Evolutionary conservation across 805 yeast genomes (phyloP).

Genomic region (Isabelozyma heimii): DNA sequence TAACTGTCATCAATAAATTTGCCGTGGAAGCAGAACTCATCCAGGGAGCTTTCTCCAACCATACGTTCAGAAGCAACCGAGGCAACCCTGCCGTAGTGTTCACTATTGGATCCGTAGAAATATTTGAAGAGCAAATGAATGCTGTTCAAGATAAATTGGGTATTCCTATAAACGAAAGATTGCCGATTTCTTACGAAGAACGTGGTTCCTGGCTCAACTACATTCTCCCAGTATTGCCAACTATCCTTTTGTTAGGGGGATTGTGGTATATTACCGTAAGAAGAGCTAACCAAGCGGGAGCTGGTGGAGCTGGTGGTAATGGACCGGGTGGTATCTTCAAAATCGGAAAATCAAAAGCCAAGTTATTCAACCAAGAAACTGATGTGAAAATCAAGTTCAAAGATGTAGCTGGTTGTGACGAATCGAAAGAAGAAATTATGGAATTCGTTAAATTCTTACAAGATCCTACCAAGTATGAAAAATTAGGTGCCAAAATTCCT

Average conservation of each 20-base stretch:
- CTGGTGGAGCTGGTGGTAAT: slow-evolving; percentile 18
- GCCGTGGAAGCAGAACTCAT: slow-evolving; percentile 69
- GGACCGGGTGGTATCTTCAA: slow-evolving; percentile 63
- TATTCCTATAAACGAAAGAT: slow-evolving; percentile 65
- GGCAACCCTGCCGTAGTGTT: slow-evolving; percentile 57
- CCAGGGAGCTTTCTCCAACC: slow-evolving; percentile 40
- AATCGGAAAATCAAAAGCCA: slow-evolving; percentile 76
- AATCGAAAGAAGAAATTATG: slow-evolving; percentile 93
- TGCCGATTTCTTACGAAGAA: slow-evolving; percentile 75
- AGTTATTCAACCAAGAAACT: slow-evolving; percentile 76
- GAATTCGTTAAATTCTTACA: slow-evolving; percentile 89
- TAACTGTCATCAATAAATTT: slow-evolving; percentile 70
- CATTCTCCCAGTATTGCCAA: slow-evolving; percentile 73
- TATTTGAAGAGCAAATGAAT: slow-evolving; percentile 80
- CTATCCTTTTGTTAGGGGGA: slow-evolving; percentile 77
- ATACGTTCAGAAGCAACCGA: slow-evolving; percentile 33
- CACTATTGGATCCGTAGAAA: slow-evolving; percentile 84
- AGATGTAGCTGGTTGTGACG: slow-evolving; percentile 94
- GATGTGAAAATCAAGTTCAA: slow-evolving; percentile 79
- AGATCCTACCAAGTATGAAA: slow-evolving; percentile 80
- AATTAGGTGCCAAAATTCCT: slow-evolving; percentile 90
- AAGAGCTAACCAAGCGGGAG: slow-evolving; percentile 47
- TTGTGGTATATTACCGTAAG: slow-evolving; percentile 60
- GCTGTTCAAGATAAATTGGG: slow-evolving; percentile 66
- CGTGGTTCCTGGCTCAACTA: slow-evolving; percentile 63